Conservation (phyloP, 371 early-diverging fungal species). For the Lichtheimia corymbifera region DNA sequence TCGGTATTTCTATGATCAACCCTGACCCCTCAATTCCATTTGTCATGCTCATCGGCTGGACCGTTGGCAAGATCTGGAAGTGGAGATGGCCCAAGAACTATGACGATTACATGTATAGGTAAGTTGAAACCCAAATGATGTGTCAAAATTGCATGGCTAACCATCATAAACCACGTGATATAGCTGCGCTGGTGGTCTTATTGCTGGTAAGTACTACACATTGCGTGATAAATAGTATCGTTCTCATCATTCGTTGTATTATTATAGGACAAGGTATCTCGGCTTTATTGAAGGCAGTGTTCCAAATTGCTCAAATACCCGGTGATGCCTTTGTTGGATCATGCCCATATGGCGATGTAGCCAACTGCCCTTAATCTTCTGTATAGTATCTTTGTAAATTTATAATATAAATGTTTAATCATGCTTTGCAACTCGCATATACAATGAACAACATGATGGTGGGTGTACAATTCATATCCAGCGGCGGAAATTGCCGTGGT, state of each 20-base stretch:
- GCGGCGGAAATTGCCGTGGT: too few relatives aligned
- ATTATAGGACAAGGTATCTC: constrained; percentile 62
- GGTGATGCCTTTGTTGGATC: constrained; percentile 22
- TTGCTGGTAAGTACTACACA: constrained; percentile 37
- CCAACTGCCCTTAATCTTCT: constrained; percentile 30
- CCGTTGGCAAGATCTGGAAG: constrained; percentile 56
- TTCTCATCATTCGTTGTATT: constrained; percentile 12
- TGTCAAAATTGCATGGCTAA: too few relatives aligned
- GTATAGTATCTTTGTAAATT: too few relatives aligned
- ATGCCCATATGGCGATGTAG: constrained; percentile 23
- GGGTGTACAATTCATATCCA: too few relatives aligned
- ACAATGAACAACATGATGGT: too few relatives aligned
- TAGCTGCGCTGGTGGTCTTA: constrained; percentile 26
- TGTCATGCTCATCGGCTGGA: constrained; percentile 64
- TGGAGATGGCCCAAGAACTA: constrained; percentile 28
- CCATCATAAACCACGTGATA: neutral
- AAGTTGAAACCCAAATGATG: too few relatives aligned
- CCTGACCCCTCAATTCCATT: constrained; percentile 55
- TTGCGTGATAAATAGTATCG: constrained; percentile 64
- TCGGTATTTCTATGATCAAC: constrained; percentile 73
- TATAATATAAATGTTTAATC: too few relatives aligned
- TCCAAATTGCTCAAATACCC: constrained; percentile 40
- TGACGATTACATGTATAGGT: constrained; percentile 46
- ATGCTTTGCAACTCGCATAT: too few relatives aligned
- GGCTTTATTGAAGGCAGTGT: constrained; percentile 62